Evolutionary conservation across 2,329 filamentous ascomycete genomes (phyloP), one percentile per base, ranked within the genome.

Genomic region (Lojkania enalia): DNA sequence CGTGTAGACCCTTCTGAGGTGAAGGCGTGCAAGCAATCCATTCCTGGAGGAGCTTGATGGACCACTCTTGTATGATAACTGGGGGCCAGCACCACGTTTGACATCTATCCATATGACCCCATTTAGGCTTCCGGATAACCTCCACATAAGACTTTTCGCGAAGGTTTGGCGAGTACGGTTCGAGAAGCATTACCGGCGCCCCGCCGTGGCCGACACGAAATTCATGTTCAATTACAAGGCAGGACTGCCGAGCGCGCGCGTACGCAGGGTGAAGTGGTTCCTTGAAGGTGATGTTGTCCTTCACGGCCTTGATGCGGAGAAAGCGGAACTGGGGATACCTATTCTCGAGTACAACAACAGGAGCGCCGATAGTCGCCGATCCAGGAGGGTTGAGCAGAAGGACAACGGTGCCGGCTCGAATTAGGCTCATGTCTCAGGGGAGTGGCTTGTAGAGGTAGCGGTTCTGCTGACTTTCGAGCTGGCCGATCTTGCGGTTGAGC

Each of bases 361-460:
- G 54, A 4, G 52, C 46, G 20, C 54, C 57, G 1, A 53, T 38
- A 12, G 51, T 61, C 1, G 47, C 40, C 3, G 51, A 51, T 1
- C 18, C 20, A 1, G 32, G 20, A 9, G 32, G 33, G 14, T 61
- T 57, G 2, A 20, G 38, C n/a, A 59, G 25, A 51, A 62, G 53
- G 23, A 59, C 14, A 9, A 58, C 35, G 2, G 46, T 53, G 3
- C 55, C 57, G 1, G 48, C 42, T 5, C 11, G 15, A 3, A 53
- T 23, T 3, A 5, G 3, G 9, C 20, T 46, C 30, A 60, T 43
- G 20, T 51, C 35, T 5, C 42, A 49, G 3, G 30, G 35, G 2
- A 59, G 41, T 0, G 54, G 54, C 42, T 60, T 58, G 51, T 58
- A 62, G 13, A 59, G 42, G 36, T 42, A 59, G 2, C 57, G 48